A percentile compares a stretch with the other conserved stretches of the same genome.
Conservation (phyloP, 345 rosid species). For the Turnera subulata region DNA sequence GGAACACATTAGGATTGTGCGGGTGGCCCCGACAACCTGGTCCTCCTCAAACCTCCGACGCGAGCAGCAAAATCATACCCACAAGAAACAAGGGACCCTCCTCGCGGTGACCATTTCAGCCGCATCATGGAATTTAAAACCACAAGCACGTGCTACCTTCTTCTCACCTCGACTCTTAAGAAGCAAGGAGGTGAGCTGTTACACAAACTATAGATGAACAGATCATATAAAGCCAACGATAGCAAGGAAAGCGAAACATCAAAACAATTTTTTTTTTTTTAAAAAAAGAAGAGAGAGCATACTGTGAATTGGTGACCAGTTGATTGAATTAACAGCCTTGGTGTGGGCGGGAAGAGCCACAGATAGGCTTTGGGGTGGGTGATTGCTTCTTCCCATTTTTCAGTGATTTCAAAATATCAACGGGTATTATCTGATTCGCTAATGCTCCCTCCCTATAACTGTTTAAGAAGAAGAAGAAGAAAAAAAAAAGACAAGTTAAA, state of each 20-base stretch:
- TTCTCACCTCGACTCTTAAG: too few species aligned
- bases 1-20: slow-evolving; percentile 58
- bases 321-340: slow-evolving; percentile 67
- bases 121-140: slow-evolving; percentile 49
- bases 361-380: too few species aligned
- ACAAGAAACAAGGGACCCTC: slow-evolving; percentile 61
- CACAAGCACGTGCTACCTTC: slow-evolving; percentile 51
- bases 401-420: slow-evolving; percentile 36
- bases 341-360: slow-evolving; percentile 48
- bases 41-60: slow-evolving; percentile 67
- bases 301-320: slow-evolving; percentile 79
- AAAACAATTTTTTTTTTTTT: too few species aligned
- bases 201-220: slow-evolving; percentile 47
- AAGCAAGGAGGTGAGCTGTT: slow-evolving; percentile 93
- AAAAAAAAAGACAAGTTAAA: background rate
- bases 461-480: slow-evolving; percentile 16
- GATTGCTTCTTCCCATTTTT: slow-evolving; percentile 28
- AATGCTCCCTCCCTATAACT: slow-evolving; percentile 66
- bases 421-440: slow-evolving; percentile 40
- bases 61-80: slow-evolving; percentile 71
- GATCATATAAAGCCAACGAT: slow-evolving; percentile 33
- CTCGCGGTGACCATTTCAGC: slow-evolving; percentile 71
- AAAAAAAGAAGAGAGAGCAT: slow-evolving; percentile 21
- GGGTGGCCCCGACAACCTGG: slow-evolving; percentile 69
- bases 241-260: background rate